Evolutionary conservation across 1,284 basidiomycete species (phyloP).

Genomic region (Fomitiporia mediterranea): DNA sequence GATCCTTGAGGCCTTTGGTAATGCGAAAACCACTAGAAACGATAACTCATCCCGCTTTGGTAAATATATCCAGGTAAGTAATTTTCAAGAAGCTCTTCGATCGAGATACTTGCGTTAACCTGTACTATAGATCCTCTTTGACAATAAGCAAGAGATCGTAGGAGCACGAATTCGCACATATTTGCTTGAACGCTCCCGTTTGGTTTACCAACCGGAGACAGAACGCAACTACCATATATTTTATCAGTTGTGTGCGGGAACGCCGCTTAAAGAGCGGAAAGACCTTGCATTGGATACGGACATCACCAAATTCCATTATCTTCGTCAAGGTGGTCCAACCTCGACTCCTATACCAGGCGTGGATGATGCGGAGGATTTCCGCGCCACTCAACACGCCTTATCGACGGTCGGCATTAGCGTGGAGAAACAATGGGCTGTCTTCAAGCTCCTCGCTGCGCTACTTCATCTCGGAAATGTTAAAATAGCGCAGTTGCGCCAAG

Average conservation of each 20-base stretch:
- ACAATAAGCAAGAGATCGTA: slow-evolving; percentile 92
- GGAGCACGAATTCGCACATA: slow-evolving; percentile 98
- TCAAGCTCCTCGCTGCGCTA: slow-evolving; percentile 88
- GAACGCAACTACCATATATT: slow-evolving; percentile 99
- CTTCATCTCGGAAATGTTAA: slow-evolving; percentile 97
- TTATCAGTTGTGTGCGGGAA: slow-evolving; percentile 98
- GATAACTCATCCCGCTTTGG: slow-evolving; percentile 99
- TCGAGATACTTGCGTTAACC: neutral
- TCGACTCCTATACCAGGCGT: slow-evolving; percentile 88
- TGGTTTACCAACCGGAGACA: slow-evolving; percentile 95
- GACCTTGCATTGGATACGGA: slow-evolving; percentile 88
- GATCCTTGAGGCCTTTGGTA: slow-evolving; percentile 98
- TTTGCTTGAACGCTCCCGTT: slow-evolving; percentile 92
- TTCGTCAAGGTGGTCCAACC: slow-evolving; percentile 87
- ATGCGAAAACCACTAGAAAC: slow-evolving; percentile 98
- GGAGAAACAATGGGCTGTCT: slow-evolving; percentile 98
- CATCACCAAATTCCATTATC: slow-evolving; percentile 85
- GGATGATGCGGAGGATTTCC: slow-evolving; percentile 95
- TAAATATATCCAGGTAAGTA: slow-evolving; percentile 93
- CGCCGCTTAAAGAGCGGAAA: slow-evolving; percentile 91
- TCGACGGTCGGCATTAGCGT: slow-evolving; percentile 96
- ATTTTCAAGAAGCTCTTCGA: neutral
- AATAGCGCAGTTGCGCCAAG: slow-evolving; percentile 77
- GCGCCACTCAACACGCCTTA: slow-evolving; percentile 88
- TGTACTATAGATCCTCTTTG: slow-evolving; percentile 80